Base-by-base conservation (phyloP, 805 yeast genomes). In the Lipomyces orientalis region DNA sequence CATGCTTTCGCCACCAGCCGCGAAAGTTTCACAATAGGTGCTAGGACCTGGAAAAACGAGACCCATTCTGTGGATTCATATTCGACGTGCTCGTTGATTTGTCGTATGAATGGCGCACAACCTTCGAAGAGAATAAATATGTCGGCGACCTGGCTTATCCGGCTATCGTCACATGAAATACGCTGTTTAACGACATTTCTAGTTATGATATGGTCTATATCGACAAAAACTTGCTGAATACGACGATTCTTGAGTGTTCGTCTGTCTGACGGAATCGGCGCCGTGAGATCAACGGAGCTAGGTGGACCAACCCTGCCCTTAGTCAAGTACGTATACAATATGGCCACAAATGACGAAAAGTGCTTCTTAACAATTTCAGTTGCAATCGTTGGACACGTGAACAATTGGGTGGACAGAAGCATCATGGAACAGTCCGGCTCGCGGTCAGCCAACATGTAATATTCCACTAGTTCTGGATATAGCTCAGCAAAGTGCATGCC, bases 21-120 rank as follows among this genome's bases (percentile, higher is more conserved):
- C 4, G 79, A 79, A 1, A 81, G 75, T 64, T 89, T 89, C 9
- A 89, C 83, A 0, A 91, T 83, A 2, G 88, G 90, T 63, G 90
- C 88, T 66, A 88, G 77, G 1, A 89, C 86, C 69, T 89, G 89
- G 76, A 89, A 89, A 73, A 84, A 89, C 1, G 87, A 84, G 0
- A 89, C 85, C 82, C 93, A 95, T 61, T 91, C 94, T 39, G 90
- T 91, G 57, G 88, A 88, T 75, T 94, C 99, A 76, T 90, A 95
- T 75, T 93, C 97, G 9, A 94, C 93, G 77, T 94, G 99, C 67
- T 86, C 88, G 5, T 84, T 82, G 3, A 87, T 86, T 74, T 92
- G 97, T 67, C 98, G 83, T 68, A 83, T 85, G 73, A 91, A 79
- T 0, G 90, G 88, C 0, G 95, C 90, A 58, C 87, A 83, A 2